Conservation (phyloP, 2,329 filamentous ascomycete species). For the Fusarium sp. region DNA sequence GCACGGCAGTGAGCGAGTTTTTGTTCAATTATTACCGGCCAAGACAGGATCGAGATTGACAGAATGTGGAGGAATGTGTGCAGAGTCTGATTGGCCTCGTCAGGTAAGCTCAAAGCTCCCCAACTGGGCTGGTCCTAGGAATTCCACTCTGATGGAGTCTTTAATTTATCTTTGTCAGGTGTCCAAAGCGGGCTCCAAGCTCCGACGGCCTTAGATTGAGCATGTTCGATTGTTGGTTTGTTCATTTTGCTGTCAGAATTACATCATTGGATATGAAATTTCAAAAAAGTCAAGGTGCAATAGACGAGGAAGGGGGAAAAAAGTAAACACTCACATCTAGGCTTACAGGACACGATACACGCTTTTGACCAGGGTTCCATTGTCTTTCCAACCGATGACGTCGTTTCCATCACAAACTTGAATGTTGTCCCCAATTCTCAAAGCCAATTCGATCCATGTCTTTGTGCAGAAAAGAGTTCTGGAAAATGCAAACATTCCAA, state of each 20-base stretch:
- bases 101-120: constrained; percentile 38
- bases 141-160: constrained; percentile 36
- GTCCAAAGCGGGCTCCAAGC: not conserved
- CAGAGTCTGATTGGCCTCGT: constrained; percentile 39
- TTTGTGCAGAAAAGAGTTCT: not conserved
- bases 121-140: constrained; percentile 29
- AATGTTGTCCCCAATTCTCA: constrained; percentile 4
- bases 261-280: constrained; percentile 18
- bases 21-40: constrained; percentile 22
- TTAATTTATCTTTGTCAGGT: constrained; percentile 2
- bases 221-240: not conserved
- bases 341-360: constrained; percentile 5
- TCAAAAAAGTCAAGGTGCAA: constrained; percentile 16
- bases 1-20: constrained; percentile 32
- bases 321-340: not conserved
- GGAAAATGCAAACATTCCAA: constrained; percentile 4
- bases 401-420: constrained; percentile 27
- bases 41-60: constrained; percentile 43
- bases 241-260: constrained; percentile 7
- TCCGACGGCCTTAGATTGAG: not conserved
- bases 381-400: constrained; percentile 35
- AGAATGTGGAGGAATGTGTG: constrained; percentile 38
- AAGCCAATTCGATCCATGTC: constrained; percentile 6
- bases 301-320: not conserved
- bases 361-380: constrained; percentile 2